Evolutionary conservation across 2,329 filamentous ascomycete genomes (phyloP).

Genomic region (Penicillium digitatum): DNA sequence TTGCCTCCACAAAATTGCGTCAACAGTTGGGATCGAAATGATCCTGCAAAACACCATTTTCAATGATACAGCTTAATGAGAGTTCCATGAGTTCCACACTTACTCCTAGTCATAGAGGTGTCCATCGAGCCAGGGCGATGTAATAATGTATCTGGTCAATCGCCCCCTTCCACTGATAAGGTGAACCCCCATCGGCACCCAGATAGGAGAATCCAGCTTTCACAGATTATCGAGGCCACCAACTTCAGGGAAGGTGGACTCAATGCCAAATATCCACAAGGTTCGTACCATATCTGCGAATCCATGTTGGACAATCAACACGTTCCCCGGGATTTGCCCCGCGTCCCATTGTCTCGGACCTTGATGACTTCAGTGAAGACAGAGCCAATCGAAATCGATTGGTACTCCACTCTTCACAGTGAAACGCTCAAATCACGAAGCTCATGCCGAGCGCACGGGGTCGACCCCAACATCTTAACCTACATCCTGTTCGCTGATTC

Average conservation of each 20-base stretch:
- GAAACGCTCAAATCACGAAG: constrained; percentile 7
- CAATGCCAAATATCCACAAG: too few species aligned
- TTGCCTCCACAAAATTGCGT: not conserved
- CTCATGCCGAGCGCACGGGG: not conserved
- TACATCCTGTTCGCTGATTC: not conserved
- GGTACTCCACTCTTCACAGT: not conserved
- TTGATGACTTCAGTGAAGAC: not conserved
- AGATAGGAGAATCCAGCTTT: not conserved
- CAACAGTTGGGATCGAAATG: not conserved
- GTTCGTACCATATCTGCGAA: not conserved
- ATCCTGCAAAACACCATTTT: not conserved
- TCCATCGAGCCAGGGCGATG: not conserved
- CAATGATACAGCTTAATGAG: not conserved
- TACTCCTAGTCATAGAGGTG: not conserved
- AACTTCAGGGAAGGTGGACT: not conserved
- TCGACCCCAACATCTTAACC: not conserved
- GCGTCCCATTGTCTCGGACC: not conserved
- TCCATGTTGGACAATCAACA: not conserved
- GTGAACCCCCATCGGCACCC: not conserved
- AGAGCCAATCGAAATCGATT: not conserved
- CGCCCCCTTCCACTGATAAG: not conserved
- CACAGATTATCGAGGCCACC: not conserved
- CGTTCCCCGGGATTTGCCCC: not conserved
- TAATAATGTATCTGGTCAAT: not conserved
- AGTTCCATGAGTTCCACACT: not conserved